Conservation (phyloP, 2,329 filamentous ascomycete species). For the Didymella keratinophila region DNA sequence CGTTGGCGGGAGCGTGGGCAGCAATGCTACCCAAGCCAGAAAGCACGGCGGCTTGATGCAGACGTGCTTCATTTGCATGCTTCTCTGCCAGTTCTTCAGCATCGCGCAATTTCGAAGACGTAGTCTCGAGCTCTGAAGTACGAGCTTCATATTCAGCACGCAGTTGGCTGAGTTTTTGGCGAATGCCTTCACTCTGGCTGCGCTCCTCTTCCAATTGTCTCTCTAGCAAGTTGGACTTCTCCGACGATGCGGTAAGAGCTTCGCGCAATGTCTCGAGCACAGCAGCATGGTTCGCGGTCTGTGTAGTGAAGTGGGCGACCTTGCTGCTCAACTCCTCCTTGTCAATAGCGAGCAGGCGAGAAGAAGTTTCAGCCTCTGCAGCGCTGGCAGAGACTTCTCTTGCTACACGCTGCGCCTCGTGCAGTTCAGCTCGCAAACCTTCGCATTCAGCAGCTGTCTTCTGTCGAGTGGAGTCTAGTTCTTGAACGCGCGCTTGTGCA, state of each 20-base stretch:
- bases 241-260: conserved; percentile 79
- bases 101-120: conserved; percentile 78
- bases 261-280: conserved; percentile 78
- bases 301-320: conserved; percentile 71
- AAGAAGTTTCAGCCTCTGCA: conserved; percentile 76
- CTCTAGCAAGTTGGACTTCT: conserved; percentile 79
- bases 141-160: conserved; percentile 84
- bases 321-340: conserved; percentile 78
- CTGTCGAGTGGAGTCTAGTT: conserved; percentile 85
- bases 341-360: conserved; percentile 82
- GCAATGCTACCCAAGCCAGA: conserved; percentile 80
- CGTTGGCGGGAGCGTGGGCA: conserved; percentile 60
- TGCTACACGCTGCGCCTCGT: conserved; percentile 77
- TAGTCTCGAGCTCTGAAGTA: conserved; percentile 77
- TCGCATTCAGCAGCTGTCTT: conserved; percentile 86
- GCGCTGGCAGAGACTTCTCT: conserved; percentile 82
- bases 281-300: conserved; percentile 71
- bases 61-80: conserved; percentile 84
- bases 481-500: conserved; percentile 80
- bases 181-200: conserved; percentile 74
- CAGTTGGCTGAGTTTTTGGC: conserved; percentile 77
- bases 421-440: conserved; percentile 82
- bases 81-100: conserved; percentile 88
- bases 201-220: conserved; percentile 85
- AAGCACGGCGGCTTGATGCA: conserved; percentile 83